Evolutionary conservation across 2,329 filamentous ascomycete genomes (phyloP).

Genomic region (Cercospora beticola): DNA sequence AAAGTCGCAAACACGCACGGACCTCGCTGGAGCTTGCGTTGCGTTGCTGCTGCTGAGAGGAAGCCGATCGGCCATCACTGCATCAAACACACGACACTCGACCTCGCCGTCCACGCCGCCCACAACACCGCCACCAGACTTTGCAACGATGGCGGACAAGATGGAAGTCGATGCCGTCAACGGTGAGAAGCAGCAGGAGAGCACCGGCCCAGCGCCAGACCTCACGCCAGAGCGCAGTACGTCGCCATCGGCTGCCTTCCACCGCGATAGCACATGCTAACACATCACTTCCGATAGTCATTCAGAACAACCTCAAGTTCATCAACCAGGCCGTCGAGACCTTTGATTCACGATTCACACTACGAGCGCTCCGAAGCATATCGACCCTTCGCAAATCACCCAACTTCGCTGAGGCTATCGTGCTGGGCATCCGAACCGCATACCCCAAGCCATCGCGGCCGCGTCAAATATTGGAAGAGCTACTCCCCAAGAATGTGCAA

Average conservation of each 20-base stretch:
- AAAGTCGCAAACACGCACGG: conserved; percentile 6
- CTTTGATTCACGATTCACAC: conserved; percentile 93
- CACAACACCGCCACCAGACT: conserved; percentile 11
- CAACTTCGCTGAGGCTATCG: conserved; percentile 38
- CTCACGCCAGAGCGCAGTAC: conserved; percentile 37
- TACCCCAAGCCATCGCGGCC: conserved; percentile 35
- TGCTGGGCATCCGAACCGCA: conserved; percentile 36
- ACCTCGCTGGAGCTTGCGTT: conserved; percentile 6
- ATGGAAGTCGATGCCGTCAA: conserved; percentile 46
- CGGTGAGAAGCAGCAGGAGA: conserved; percentile 44
- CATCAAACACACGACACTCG: conserved; percentile 9
- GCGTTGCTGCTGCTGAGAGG: conserved; percentile 1
- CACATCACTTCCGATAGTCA: conserved; percentile 61
- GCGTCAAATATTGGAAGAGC: conserved; percentile 36
- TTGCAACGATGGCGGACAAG: conserved; percentile 48
- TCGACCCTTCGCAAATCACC: conserved; percentile 87
- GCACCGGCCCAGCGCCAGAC: conserved; percentile 40
- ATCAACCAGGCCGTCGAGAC: conserved; percentile 87
- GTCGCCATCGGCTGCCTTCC: conserved; percentile 26
- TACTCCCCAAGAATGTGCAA: conserved; percentile 31
- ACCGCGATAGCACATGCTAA: conserved; percentile 5
- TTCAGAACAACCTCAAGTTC: conserved; percentile 89
- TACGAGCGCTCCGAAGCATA: conserved; percentile 90
- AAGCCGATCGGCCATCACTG: conserved; percentile 3
- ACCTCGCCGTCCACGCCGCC: conserved; percentile 5